phyloP scores from a whole-genome alignment of 2,329 filamentous ascomycete species.

The Epichloe sp. region DNA sequence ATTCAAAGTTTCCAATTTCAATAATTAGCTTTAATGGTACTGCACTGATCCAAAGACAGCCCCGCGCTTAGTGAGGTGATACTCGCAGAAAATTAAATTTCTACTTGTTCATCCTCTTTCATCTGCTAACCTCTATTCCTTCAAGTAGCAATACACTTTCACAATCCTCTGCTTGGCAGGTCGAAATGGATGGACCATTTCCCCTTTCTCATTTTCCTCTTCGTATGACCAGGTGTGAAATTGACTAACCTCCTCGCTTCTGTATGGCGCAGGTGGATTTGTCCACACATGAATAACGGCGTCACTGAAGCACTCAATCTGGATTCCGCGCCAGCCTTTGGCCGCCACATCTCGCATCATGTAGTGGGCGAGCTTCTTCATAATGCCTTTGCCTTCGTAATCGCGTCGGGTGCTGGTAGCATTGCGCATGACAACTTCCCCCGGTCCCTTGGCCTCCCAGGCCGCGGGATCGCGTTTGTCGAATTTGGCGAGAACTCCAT shows the following conservation, averaged over 20 bases:
- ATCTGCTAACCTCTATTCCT: no score
- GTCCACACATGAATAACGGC: slow-evolving; percentile 15
- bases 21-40: no score
- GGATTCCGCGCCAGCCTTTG: slow-evolving; percentile 14
- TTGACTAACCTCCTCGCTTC: slow-evolving; percentile 5
- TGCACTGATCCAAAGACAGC: no score
- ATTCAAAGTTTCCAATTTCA: no score
- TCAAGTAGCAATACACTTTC: no score
- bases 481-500: no score
- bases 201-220: neutral
- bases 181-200: no score
- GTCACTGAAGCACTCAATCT: slow-evolving; percentile 13
- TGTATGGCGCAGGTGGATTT: slow-evolving; percentile 14
- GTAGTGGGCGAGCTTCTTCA: slow-evolving; percentile 12
- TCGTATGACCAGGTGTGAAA: slow-evolving; percentile 2
- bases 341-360: slow-evolving; percentile 11
- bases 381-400: slow-evolving; percentile 15
- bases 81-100: no score
- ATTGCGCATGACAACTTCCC: slow-evolving; percentile 14
- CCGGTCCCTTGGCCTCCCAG: slow-evolving; percentile 11
- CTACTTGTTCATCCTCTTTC: no score
- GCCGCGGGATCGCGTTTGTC: no score
- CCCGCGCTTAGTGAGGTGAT: no score
- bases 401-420: slow-evolving; percentile 15
- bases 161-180: no score